A percentile compares a stretch with the other conserved stretches of the same genome.
Conservation (phyloP, 495 filamentous ascomycete genomes). For the Aspergillus homomorphus region DNA sequence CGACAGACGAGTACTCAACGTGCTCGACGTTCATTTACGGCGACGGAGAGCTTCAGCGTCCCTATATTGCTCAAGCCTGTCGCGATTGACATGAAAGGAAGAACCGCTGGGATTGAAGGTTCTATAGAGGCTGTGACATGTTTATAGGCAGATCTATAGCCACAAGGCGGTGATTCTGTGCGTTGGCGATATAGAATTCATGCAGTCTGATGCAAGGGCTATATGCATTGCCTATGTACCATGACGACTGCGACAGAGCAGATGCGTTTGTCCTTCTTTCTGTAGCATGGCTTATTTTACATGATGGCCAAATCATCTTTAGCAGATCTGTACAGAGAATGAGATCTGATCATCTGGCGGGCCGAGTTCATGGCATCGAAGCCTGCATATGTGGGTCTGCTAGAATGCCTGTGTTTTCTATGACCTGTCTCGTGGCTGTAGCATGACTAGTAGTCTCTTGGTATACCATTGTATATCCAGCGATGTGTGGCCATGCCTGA, state of each 20-base stretch:
- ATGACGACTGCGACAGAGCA: background rate
- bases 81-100: background rate
- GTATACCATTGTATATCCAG: too few species aligned
- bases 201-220: background rate
- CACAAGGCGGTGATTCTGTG: constrained; percentile 3
- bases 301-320: background rate
- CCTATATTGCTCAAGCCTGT: too few species aligned
- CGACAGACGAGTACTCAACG: background rate
- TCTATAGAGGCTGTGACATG: too few species aligned
- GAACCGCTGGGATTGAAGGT: background rate
- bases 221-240: background rate
- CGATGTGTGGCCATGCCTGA: too few species aligned
- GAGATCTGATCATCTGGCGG: too few species aligned
- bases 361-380: too few species aligned
- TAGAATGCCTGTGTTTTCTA: too few species aligned
- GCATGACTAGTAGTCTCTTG: too few species aligned
- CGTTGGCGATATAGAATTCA: background rate
- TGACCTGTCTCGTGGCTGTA: too few species aligned
- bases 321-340: too few species aligned
- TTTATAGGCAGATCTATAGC: background rate
- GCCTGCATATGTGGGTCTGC: too few species aligned
- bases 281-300: background rate
- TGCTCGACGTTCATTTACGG: background rate
- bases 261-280: background rate
- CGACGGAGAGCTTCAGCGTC: too few species aligned